Percentiles rank a stretch among this genome's conserved stretches.
phyloP scores from a whole-genome alignment of 176 grass and related monocot species.

The Microstegium vimineum region DNA sequence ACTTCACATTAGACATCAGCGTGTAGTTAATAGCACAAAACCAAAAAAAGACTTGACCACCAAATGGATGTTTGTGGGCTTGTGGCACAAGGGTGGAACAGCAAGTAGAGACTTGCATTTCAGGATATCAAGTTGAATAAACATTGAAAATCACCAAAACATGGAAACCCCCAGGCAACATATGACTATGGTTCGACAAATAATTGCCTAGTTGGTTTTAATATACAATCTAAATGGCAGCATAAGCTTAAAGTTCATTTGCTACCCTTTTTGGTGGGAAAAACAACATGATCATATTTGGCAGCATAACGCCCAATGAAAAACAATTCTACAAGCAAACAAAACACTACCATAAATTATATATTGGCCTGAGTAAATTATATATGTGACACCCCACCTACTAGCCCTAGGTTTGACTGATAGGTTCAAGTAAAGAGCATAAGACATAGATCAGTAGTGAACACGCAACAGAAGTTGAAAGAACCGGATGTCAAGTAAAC shows the following conservation, averaged over 20 bases:
- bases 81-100: neutral
- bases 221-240: neutral
- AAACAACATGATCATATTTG: neutral
- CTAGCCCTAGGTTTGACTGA: neutral
- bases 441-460: neutral
- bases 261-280: neutral
- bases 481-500: neutral
- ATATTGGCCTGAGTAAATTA: neutral
- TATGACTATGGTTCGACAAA: neutral
- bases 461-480: neutral
- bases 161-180: neutral
- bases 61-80: neutral
- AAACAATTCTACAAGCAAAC: neutral
- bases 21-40: neutral
- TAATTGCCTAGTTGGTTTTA: neutral
- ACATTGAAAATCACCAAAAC: neutral
- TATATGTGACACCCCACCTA: neutral
- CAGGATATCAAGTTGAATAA: neutral
- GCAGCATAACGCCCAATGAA: neutral
- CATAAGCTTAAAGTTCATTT: neutral
- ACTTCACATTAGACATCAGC: conserved; percentile 3
- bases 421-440: conserved; percentile 1
- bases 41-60: neutral
- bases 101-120: neutral
- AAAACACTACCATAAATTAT: neutral